Evolutionary conservation across 768 basidiomycete genomes (phyloP), one percentile per base, ranked within the genome.

Genomic region (Lactarius vividus): DNA sequence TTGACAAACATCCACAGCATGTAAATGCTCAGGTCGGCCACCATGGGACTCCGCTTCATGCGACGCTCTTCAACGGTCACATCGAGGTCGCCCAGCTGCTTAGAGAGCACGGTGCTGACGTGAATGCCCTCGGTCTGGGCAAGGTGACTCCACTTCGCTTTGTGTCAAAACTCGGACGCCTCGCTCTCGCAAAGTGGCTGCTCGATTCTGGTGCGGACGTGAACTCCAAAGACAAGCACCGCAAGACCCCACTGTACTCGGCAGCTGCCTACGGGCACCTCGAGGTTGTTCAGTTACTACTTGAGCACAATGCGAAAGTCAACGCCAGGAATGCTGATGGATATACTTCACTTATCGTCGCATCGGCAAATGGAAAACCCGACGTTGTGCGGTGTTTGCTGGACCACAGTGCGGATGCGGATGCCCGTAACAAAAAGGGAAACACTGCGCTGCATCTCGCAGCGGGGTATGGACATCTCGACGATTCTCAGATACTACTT

Each of bases 311-410:
- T 11, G 44, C 4, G 20, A n/a, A 10, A n/a, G 10, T 46, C n/a
- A 46, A 46, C n/a, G n/a, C n/a, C 3, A 9, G 18, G 6, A 4
- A 2, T 4, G 10, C 7, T n/a, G 0, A 9, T 0, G 44, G 44
- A 46, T 23, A 4, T 10, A 46, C n/a, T 9, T 10, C 44, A n/a
- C 20, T 44, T 9, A 18, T 20, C 16, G 0, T 8, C 0, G 42
- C 42, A 9, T 44, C 8, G 42, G 0, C 0, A 0, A 8, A 18
- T 18, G 42, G 20, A 20, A 1, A 10, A 0, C 1, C 16, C 8
- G 8, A 44, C 1, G 18, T 20, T 10, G 18, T 18, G 4, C 42
- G 6, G n/a, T 11, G 1, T 3, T 10, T 46, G 44, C 44, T 46
- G 20, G 44, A 46, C 44, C 20, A 46, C 9, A 11, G 4, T 10